These are phyloP conservation scores for Exsudoporus frostii DNA, from an alignment of 768 basidiomycete genomes.

Conservation along the genomic window DNA sequence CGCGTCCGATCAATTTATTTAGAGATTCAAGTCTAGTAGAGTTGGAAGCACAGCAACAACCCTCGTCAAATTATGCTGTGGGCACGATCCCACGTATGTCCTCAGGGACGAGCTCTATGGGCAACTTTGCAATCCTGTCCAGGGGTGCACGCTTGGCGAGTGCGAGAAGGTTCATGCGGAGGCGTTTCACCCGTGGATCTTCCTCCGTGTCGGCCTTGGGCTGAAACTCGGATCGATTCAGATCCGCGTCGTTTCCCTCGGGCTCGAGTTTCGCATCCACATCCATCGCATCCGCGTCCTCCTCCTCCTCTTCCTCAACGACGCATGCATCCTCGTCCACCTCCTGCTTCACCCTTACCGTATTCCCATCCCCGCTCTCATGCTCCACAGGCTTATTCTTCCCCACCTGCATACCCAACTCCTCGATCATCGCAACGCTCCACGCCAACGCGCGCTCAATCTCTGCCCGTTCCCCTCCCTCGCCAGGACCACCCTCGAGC, in stretches of 20 bases:
- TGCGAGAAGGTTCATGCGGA: conserved; percentile 73
- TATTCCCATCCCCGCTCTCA: background rate
- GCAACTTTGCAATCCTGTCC: conserved; percentile 63
- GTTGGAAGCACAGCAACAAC: background rate
- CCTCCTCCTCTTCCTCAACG: background rate
- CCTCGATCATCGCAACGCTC: conserved; percentile 50
- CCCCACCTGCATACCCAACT: conserved; percentile 25
- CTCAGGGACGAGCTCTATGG: conserved; percentile 63
- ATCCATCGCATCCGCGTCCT: conserved; percentile 15
- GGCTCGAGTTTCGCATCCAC: conserved; percentile 16
- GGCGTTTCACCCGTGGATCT: conserved; percentile 49
- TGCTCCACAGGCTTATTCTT: background rate
- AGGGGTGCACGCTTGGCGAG: conserved; percentile 76
- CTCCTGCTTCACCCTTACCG: conserved; percentile 16
- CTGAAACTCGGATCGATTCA: background rate
- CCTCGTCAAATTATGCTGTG: conserved; percentile 28
- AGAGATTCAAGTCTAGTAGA: too few species aligned
- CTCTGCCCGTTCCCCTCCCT: conserved; percentile 29
- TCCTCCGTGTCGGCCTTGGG: conserved; percentile 30
- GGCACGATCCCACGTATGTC: conserved; percentile 64
- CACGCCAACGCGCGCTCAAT: conserved; percentile 47
- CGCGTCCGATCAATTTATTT: background rate
- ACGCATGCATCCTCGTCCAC: background rate
- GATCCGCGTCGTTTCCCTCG: background rate
- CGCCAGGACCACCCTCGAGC: conserved; percentile 21